Evolutionary conservation across 164 flowering plant genomes (phyloP), one percentile per base, ranked within the genome.

Genomic region (Vitis cinerea): DNA sequence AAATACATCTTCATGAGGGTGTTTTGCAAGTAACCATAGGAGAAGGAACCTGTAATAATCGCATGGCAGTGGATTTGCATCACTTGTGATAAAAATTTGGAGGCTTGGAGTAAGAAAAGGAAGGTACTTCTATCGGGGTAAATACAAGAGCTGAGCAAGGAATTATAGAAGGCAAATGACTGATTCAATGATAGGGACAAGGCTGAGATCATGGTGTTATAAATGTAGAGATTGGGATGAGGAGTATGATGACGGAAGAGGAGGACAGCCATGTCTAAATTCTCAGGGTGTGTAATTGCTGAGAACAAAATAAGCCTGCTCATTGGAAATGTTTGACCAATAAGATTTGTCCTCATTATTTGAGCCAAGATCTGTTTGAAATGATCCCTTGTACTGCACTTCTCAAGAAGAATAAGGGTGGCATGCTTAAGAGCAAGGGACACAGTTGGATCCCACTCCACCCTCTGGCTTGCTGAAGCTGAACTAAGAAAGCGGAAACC

Each of bases 251-350:
- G 82, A 67, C 79, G 56, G 65, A 85, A 85, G 12, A 87, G 85
- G 31, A 77, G 57, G 60, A 73, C 65, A 37, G 91, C 87, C 72
- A 82, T 30, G 78, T 85, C 91, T 53, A 81, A 55, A 63, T 78
- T 82, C 44, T 84, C 83, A 52, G 86, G 87, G 70, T 79, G 64
- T 30, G 84, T 72, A 50, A 75, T 57, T 13, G 87, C 86, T 0
- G 91, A 83, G 79, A 77, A 82, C 8, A 53, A 69, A n/a, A 87
- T 74, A 53, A 85, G 85, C 64, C 91, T 76, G 74, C 91, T 87
- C 86, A 85, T 87, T 23, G 89, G 86, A 74, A 85, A 87, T 29
- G 85, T 84, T 50, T 79, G 68, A 10, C 76, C 52, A 53, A 66
- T 61, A 11, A 85, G 86, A 69, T 75, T 68, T 55, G 19, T 47